These are phyloP conservation scores for Neodidymelliopsis sp. DNA, from an alignment of 2,329 filamentous ascomycete genomes.

Conservation along the genomic window DNA sequence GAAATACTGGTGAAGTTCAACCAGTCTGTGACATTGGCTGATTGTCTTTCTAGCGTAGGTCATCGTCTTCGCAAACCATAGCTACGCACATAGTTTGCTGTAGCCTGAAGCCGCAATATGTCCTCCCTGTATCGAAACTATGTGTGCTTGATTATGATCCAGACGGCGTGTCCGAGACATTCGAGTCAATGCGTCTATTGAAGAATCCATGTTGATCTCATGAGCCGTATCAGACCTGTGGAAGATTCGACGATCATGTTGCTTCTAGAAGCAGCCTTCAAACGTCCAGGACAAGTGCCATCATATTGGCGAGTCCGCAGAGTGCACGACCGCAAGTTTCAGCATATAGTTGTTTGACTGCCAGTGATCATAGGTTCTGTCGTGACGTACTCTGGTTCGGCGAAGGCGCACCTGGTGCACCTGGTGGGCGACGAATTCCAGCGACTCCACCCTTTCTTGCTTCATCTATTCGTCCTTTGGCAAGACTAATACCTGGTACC, in stretches of 20 bases:
- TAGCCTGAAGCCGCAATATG: no score
- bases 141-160: no score
- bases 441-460: conserved; percentile 45
- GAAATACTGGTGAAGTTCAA: no score
- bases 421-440: conserved; percentile 47
- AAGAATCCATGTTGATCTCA: not conserved
- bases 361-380: conserved; percentile 10
- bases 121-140: no score
- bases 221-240: conserved; percentile 2
- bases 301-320: not conserved
- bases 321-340: not conserved
- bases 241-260: not conserved
- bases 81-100: no score
- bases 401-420: conserved; percentile 16
- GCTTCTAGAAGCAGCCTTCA: not conserved
- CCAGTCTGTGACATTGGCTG: no score
- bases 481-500: conserved; percentile 86
- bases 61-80: no score
- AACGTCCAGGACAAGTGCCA: not conserved
- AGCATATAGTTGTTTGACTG: not conserved
- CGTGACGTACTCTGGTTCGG: conserved; percentile 2
- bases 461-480: conserved; percentile 83
- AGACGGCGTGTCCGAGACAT: conserved; percentile 1
- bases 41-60: no score
- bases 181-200: not conserved